Percentiles rank a stretch among this genome's conserved stretches.
Conservation (phyloP, 2,329 filamentous ascomycete genomes). For the Colletotrichum phormii region DNA sequence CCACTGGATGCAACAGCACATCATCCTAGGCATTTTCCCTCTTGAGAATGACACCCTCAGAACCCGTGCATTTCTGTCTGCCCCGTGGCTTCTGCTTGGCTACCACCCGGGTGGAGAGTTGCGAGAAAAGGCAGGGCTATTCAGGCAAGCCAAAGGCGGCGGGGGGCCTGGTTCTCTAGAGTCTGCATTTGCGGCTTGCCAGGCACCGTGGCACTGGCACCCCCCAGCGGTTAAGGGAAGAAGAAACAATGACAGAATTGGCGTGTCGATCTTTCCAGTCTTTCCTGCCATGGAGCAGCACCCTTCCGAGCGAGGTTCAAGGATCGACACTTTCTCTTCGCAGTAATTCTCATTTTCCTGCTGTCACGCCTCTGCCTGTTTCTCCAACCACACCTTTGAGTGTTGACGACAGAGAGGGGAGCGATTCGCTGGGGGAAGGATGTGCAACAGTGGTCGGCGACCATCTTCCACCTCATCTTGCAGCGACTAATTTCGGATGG, state of each 20-base stretch:
- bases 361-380: neutral
- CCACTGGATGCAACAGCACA: constrained; percentile 5
- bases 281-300: constrained; percentile 5
- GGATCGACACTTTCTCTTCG: constrained; percentile 6
- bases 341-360: neutral
- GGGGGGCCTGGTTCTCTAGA: neutral
- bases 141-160: neutral
- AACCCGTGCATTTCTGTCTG: neutral
- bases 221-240: neutral
- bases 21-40: neutral
- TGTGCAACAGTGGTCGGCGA: constrained; percentile 22
- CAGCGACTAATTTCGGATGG: constrained; percentile 36
- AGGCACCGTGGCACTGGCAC: neutral
- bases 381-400: neutral
- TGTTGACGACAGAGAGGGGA: neutral
- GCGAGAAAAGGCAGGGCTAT: neutral
- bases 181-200: neutral
- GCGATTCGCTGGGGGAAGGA: constrained; percentile 13
- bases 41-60: neutral
- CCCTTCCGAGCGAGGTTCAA: neutral
- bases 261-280: constrained; percentile 17
- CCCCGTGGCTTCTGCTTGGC: constrained; percentile 5
- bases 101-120: constrained; percentile 13
- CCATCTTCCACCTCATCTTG: constrained; percentile 14
- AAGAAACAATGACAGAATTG: constrained; percentile 30